Base-by-base conservation (phyloP, 202 grass and related monocot genomes). In the Schoenoplectus triqueter region DNA sequence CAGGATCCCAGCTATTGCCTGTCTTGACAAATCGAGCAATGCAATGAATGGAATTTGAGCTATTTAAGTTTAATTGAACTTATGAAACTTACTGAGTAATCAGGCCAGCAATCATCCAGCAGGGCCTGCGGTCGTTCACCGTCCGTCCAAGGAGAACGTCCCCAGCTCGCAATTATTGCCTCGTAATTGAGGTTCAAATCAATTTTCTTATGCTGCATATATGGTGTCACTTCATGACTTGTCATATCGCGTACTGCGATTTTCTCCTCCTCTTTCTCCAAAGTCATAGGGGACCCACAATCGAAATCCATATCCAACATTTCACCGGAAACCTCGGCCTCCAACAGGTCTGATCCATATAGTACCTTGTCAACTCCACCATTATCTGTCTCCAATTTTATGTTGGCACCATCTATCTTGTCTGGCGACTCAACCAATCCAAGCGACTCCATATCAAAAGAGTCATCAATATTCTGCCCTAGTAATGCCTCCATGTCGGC, bases 401-500 rank as follows among this genome's bases (percentile, higher is more conserved):
- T 81, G 0, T 57, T 70, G 4, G 79, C 57, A 57, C 19, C 69
- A 21, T 85, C 80, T 80, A 70, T 14, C 51, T 69, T 69, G 9
- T 80, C 82, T 8, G 18, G 64, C 0, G 86, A 81, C 20, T 87
- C 59, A 10, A 85, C 22, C 66, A 92, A 87, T 19, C 93, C 96
- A 48, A 95, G 88, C 44, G 87, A 89, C 79, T 95, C 90, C 90
- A 95, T 87, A 84, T 87, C 89, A 88, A 94, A 92, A 6, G 93
- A 87, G 45, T 87, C 83, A 40, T 91, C 80, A 20, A 83, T 80
- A 18, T 86, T 89, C 40, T 87, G 73, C 1, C 96, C 86, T 49
- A 98, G 92, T 51, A 98, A 92, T 1, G 91, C 91, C 79, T 98
- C 93, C 96, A 98, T 95, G 88, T 98, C 88, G 1, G 93, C 91